Base-by-base conservation (phyloP, 2,329 filamentous ascomycete species). In the Teratosphaeria zuluensis region DNA sequence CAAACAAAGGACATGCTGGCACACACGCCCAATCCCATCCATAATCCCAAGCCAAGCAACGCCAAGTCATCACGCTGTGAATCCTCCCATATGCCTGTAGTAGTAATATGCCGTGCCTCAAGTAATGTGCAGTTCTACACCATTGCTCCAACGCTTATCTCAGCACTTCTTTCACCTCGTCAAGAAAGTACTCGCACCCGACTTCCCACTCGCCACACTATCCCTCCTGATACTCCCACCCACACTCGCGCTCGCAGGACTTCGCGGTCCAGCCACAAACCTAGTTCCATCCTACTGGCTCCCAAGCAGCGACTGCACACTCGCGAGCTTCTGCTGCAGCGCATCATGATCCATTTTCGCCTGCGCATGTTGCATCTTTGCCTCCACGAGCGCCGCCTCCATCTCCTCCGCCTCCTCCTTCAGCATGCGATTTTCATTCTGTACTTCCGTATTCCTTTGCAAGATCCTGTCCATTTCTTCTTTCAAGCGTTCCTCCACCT, bases 321-420 rank as follows among this genome's bases (percentile, higher is more conserved):
- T 77, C 60, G 74, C 72, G 74, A 76, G 77, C 64, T 77, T 78
- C 68, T 79, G 76, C 68, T 77, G 77, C 58, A 80, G 69, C 7
- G 68, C 69, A 57, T 80, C 78, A 64, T 78, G 72, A 58, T 80
- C 77, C 56, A 76, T 72, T 64, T 78, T 79, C 81, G 96, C 92
- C 86, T 96, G 90, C 57, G 94, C 94, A 77, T 92, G 91, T 69
- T 85, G 84, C 89, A 99, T 88, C 81, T 99, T 99, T 1, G 91
- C 94, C 71, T 87, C 84, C 63, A 99, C 92, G 64, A 99, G 78
- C 72, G 91, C 86, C 74, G 92, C 89, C 78, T 97, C 94, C 78
- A 97, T 89, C 66, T 96, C 91, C 4, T 84, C 81, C 81, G 96
- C 83, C 69, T 94, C 89, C 70, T 95, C 92, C 74, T 96, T 92